Conservation (phyloP, 225 moss, liverwort and hornwort genomes). For the Pleurozium schreberi region DNA sequence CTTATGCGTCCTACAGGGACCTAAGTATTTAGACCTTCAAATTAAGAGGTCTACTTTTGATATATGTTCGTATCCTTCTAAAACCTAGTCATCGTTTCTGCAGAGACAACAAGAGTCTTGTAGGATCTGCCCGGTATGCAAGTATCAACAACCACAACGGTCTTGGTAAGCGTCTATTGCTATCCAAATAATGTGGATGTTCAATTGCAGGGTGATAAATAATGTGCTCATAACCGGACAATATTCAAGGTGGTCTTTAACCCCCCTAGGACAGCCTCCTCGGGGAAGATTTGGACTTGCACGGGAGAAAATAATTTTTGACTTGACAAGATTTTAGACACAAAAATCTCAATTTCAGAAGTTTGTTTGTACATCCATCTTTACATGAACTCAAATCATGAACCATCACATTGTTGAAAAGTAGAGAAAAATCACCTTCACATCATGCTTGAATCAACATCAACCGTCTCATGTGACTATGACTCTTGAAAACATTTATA, state of each 20-base stretch:
- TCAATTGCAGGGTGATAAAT: background rate
- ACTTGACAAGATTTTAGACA: background rate
- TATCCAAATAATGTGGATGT: background rate
- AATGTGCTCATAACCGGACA: background rate
- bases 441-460: background rate
- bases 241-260: background rate
- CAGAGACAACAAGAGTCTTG: conserved; percentile 63
- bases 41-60: background rate
- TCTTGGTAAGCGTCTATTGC: conserved; percentile 21
- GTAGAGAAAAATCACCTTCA: background rate
- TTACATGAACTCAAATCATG: background rate
- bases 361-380: background rate
- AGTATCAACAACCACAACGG: conserved; percentile 84
- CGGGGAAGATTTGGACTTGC: background rate
- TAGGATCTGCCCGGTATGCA: conserved; percentile 60
- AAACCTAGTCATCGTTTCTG: background rate
- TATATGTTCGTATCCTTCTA: background rate
- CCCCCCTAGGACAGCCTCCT: too few species aligned
- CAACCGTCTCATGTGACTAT: background rate
- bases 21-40: background rate
- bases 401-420: background rate
- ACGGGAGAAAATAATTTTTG: background rate
- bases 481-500: background rate
- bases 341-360: too few species aligned
- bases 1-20: too few species aligned